These are phyloP conservation scores for Cytospora piceicola DNA, from an alignment of 2,329 filamentous ascomycete genomes.

Conservation along the genomic window DNA sequence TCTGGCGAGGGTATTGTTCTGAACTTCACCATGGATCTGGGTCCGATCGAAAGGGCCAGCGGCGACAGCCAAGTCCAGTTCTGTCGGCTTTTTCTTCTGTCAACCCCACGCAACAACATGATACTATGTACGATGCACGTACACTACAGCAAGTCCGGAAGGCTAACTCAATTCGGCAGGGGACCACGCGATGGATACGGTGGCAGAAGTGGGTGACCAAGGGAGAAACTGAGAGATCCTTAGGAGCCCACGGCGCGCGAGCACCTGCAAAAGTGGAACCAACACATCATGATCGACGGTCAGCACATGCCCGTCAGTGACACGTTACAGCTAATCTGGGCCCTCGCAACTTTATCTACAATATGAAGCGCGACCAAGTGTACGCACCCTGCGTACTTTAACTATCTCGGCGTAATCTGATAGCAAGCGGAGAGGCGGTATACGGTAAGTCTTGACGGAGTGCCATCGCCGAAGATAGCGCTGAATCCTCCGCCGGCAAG, in stretches of 20 bases:
- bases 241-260: not conserved
- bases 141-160: not conserved
- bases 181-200: not conserved
- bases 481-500: not conserved
- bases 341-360: not conserved
- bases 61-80: not conserved
- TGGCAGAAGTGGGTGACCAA: not conserved
- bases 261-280: not conserved
- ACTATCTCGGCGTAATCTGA: not conserved
- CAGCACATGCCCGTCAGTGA: not conserved
- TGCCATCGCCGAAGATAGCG: not conserved
- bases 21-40: not conserved
- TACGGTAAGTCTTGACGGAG: not conserved
- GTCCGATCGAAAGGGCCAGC: not conserved
- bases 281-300: constrained; percentile 2
- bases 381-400: not conserved
- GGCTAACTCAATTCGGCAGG: not conserved
- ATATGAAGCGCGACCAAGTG: not conserved
- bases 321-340: not conserved
- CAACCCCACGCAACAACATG: not conserved
- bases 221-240: not conserved
- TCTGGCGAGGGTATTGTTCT: not conserved
- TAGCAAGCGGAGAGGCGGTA: not conserved
- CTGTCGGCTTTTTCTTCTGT: not conserved
- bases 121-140: not conserved